phyloP scores from a whole-genome alignment of 768 basidiomycete species.

The Pleurotus tuoliensis region DNA sequence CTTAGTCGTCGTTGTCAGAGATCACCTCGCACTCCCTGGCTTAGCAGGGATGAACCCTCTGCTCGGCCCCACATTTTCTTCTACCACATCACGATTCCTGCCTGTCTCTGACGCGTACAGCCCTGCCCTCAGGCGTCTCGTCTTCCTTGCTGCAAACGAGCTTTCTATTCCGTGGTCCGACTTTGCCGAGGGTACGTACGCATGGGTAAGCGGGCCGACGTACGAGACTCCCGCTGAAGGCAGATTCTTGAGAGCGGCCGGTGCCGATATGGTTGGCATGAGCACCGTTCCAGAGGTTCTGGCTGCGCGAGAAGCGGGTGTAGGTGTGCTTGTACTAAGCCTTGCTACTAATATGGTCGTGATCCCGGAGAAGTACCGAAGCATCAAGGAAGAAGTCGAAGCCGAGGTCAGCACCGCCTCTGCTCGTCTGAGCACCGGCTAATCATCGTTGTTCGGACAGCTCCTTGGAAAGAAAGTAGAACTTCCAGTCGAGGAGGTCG shows the following conservation, averaged over 20 bases:
- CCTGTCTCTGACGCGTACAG: conserved; percentile 86
- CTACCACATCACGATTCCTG: conserved; percentile 68
- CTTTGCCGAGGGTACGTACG: conserved; percentile 80
- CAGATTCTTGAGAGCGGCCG: conserved; percentile 64
- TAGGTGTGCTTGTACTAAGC: conserved; percentile 76
- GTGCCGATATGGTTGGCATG: conserved; percentile 93
- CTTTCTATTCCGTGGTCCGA: conserved; percentile 51
- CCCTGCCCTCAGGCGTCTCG: conserved; percentile 59
- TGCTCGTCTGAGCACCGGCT: neutral
- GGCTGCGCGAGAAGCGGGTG: conserved; percentile 68
- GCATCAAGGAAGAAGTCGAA: conserved; percentile 70
- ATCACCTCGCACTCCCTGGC: conserved; percentile 81
- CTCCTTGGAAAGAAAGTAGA: conserved; percentile 54
- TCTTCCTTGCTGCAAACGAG: conserved; percentile 67
- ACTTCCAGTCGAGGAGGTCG: conserved; percentile 37
- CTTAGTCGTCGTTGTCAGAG: conserved; percentile 77
- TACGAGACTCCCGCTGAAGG: conserved; percentile 91
- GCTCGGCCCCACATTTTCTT: conserved; percentile 63
- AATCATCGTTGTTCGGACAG: conserved; percentile 28
- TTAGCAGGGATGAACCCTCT: conserved; percentile 76
- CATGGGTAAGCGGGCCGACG: conserved; percentile 88
- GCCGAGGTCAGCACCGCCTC: conserved; percentile 54
- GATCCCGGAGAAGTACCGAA: conserved; percentile 60
- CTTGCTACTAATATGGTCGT: conserved; percentile 86
- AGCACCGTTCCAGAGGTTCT: conserved; percentile 89